Conservation (phyloP, 352 stramenopile genomes). For the Phytopythium cucurbitacearum region DNA sequence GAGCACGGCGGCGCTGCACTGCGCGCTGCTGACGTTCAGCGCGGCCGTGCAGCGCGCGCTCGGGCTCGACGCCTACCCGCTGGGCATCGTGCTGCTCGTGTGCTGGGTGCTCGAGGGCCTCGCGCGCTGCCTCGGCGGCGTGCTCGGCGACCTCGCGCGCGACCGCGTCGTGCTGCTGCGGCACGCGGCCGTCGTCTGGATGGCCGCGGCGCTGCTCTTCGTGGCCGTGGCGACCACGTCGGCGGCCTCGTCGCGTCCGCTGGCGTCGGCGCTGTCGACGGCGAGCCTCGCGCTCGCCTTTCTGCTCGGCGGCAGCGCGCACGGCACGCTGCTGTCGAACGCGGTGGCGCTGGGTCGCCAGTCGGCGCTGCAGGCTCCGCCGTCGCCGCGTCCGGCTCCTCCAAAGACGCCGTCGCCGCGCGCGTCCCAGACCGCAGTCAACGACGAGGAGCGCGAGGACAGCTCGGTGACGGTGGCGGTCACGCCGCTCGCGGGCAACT, state of each 20-base stretch:
- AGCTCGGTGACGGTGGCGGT: background rate
- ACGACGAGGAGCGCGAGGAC: conserved; percentile 5
- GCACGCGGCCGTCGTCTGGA: conserved; percentile 35
- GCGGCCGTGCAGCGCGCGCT: conserved; percentile 42
- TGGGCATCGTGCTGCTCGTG: conserved; percentile 53
- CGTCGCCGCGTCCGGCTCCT: background rate
- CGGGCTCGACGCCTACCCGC: conserved; percentile 37
- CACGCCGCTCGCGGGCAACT: background rate
- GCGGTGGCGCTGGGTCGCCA: conserved; percentile 43
- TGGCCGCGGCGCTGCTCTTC: conserved; percentile 35
- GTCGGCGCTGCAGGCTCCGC: conserved; percentile 7
- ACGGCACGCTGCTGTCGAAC: conserved; percentile 49
- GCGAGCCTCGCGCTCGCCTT: conserved; percentile 34
- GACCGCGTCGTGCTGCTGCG: conserved; percentile 46
- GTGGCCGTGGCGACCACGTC: conserved; percentile 13
- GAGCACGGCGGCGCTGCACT: conserved; percentile 57
- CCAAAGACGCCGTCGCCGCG: background rate
- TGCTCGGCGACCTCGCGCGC: conserved; percentile 39
- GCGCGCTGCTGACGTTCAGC: conserved; percentile 60
- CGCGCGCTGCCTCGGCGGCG: conserved; percentile 41
- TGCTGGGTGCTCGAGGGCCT: conserved; percentile 52
- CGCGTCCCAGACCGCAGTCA: conserved; percentile 3
- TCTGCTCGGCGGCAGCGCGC: conserved; percentile 28
- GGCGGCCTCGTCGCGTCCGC: background rate
- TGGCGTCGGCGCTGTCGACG: conserved; percentile 20